Evolutionary conservation across 495 filamentous ascomycete genomes (phyloP).

Genomic region (Darksidea phi): DNA sequence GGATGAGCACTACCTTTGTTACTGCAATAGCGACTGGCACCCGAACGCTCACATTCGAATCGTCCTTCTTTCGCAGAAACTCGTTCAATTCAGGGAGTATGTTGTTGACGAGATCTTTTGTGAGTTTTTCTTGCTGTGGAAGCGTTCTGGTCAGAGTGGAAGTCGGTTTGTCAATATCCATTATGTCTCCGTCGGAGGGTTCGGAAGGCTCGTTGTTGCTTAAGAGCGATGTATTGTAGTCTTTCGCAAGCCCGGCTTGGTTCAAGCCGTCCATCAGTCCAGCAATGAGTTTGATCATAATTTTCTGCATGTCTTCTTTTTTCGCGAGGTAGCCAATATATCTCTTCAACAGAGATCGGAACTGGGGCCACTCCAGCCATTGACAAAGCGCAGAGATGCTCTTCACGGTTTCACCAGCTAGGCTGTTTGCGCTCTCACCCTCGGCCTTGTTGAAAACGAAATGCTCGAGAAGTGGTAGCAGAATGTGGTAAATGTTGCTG

Average conservation of each 20-base stretch:
- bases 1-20: conserved; percentile 77
- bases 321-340: conserved; percentile 76
- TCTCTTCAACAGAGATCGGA: conserved; percentile 73
- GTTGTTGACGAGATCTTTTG: conserved; percentile 67
- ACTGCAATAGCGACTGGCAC: conserved; percentile 82
- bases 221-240: conserved; percentile 29
- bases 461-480: conserved; percentile 89
- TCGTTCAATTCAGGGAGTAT: conserved; percentile 72
- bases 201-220: conserved; percentile 46
- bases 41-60: conserved; percentile 85
- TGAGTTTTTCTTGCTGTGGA: conserved; percentile 67
- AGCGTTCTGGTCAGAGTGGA: conserved; percentile 61
- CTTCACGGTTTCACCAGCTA: conserved; percentile 75
- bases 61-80: conserved; percentile 91
- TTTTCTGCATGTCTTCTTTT: conserved; percentile 82
- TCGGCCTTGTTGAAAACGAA: conserved; percentile 80
- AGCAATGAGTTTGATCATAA: conserved; percentile 76
- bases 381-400: conserved; percentile 71
- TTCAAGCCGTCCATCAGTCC: conserved; percentile 73
- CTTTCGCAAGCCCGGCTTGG: conserved; percentile 50
- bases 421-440: conserved; percentile 75
- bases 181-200: conserved; percentile 5
- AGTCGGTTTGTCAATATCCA: conserved; percentile 29
- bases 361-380: conserved; percentile 89
- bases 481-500: conserved; percentile 77